These are phyloP conservation scores for Schoenoplectus triqueter DNA, from an alignment of 202 grass and related monocot genomes.

Conservation along the genomic window DNA sequence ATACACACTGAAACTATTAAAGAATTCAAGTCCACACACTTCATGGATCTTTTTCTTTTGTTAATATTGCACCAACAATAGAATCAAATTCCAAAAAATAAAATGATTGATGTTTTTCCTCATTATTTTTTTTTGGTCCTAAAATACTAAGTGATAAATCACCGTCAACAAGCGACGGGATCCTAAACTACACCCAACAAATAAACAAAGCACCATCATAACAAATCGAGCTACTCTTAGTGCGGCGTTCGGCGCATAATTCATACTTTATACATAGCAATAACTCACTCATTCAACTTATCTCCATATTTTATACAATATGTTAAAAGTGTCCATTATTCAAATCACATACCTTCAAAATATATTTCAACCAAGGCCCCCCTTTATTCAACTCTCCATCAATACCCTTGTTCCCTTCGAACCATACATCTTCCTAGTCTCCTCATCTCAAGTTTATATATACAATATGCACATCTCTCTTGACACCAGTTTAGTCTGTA, in stretches of 20 bases:
- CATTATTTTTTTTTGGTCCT: not conserved
- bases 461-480: not conserved
- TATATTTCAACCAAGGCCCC: slow-evolving; percentile 31
- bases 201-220: slow-evolving; percentile 28
- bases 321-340: slow-evolving; percentile 22
- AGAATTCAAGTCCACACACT: no score
- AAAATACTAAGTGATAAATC: not conserved
- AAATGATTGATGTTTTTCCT: no score
- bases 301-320: slow-evolving; percentile 34
- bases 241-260: slow-evolving; percentile 51
- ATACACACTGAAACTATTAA: no score
- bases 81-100: no score
- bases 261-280: slow-evolving; percentile 42
- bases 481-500: slow-evolving; percentile 20
- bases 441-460: slow-evolving; percentile 1
- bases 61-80: no score
- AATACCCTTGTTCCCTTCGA: slow-evolving; percentile 67
- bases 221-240: slow-evolving; percentile 33
- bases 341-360: slow-evolving; percentile 32
- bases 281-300: slow-evolving; percentile 31
- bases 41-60: no score
- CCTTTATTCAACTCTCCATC: slow-evolving; percentile 54
- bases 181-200: slow-evolving; percentile 31
- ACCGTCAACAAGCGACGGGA: slow-evolving; percentile 39
- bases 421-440: slow-evolving; percentile 74